A percentile compares a stretch with the other conserved stretches of the same genome.
These are phyloP conservation scores for Aspergillus sclerotioniger DNA, from an alignment of 495 filamentous ascomycete genomes.

Conservation along the genomic window DNA sequence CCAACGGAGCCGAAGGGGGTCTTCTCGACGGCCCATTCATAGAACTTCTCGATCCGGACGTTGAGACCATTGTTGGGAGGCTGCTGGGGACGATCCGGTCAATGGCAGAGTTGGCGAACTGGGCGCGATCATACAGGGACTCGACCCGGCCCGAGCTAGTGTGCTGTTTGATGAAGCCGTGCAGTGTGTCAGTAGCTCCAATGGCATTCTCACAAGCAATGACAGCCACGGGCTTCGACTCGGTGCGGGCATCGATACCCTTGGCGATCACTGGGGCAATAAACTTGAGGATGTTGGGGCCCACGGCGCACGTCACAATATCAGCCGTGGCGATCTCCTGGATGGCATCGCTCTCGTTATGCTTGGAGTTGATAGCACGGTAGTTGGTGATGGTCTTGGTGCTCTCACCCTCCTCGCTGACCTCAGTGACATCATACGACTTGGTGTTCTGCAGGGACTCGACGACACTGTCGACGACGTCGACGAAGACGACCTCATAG, in stretches of 20 bases:
- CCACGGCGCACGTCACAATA: constrained; percentile 92
- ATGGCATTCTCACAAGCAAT: constrained; percentile 99
- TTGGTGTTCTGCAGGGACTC: constrained; percentile 66
- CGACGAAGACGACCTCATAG: constrained; percentile 92
- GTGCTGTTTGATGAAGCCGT: constrained; percentile 75
- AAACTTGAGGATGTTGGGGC: constrained; percentile 92
- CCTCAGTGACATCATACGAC: constrained; percentile 88
- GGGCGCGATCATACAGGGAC: constrained; percentile 61
- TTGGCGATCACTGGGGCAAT: constrained; percentile 92
- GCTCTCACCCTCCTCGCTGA: constrained; percentile 79
- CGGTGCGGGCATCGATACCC: constrained; percentile 74
- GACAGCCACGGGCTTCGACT: constrained; percentile 73
- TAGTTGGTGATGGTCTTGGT: constrained; percentile 86
- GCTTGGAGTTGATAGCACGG: constrained; percentile 91
- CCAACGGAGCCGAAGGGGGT: constrained; percentile 67
- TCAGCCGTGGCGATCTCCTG: constrained; percentile 84
- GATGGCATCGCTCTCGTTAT: constrained; percentile 72
- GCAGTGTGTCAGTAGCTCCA: constrained; percentile 81
- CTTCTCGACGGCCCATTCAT: constrained; percentile 93
- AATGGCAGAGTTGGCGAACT: constrained; percentile 95
- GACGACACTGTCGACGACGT: constrained; percentile 83
- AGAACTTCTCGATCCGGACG: constrained; percentile 96
- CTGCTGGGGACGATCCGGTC: constrained; percentile 96
- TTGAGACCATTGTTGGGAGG: constrained; percentile 74
- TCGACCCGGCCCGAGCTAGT: constrained; percentile 58